Evolutionary conservation across 176 grass and related monocot species (phyloP).

Genomic region (Urochloa ruziziensis): DNA sequence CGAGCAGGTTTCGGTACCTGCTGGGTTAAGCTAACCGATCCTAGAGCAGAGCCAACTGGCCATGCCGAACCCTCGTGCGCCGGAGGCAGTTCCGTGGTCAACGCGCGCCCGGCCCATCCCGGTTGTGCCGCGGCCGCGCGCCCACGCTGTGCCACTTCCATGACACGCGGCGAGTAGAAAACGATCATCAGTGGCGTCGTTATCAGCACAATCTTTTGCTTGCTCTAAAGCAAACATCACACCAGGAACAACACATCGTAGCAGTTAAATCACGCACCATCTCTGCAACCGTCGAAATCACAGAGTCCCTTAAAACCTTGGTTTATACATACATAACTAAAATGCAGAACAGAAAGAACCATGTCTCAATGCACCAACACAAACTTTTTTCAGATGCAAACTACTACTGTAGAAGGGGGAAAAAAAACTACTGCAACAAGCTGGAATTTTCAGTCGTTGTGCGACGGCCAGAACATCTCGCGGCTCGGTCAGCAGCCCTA

Average conservation of each 20-base stretch:
- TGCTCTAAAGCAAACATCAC: neutral
- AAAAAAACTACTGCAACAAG: neutral
- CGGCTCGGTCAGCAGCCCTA: neutral
- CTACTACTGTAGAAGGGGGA: no score
- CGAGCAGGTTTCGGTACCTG: neutral
- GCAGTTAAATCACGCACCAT: neutral
- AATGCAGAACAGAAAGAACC: neutral
- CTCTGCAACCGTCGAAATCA: neutral
- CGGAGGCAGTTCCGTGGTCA: no score
- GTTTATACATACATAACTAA: neutral
- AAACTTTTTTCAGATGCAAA: neutral
- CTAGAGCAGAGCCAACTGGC: no score
- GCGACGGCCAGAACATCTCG: neutral
- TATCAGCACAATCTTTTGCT: neutral
- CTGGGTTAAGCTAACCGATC: neutral
- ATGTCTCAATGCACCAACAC: neutral
- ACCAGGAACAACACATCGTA: neutral
- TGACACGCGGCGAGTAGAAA: no score
- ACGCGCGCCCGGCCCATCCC: no score
- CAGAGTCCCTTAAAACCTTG: neutral
- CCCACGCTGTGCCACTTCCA: no score
- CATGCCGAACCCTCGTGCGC: no score
- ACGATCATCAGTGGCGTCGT: no score
- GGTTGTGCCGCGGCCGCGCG: no score
- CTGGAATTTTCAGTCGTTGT: neutral